Evolutionary conservation across 495 filamentous ascomycete genomes (phyloP), one percentile per base, ranked within the genome.

Genomic region (Tuber melanosporum): DNA sequence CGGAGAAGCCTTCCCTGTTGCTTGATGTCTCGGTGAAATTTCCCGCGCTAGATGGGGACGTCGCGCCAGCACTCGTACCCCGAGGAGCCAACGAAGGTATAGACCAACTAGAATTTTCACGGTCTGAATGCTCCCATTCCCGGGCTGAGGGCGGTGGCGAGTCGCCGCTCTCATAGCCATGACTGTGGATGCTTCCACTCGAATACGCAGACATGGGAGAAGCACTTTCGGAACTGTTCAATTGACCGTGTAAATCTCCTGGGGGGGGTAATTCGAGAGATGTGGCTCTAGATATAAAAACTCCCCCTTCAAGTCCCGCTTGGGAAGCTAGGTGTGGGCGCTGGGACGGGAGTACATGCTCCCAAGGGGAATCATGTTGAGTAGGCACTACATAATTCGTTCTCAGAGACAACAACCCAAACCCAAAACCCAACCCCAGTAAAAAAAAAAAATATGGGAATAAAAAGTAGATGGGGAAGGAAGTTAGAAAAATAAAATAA

Each of bases 1-100:
- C 78, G 22, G 77, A 52, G 62, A 78, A 72, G 62, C 36, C 79
- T 26, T 80, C 78, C 74, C 76, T 70, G 15, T 73, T 70, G 71
- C 78, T 76, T 41, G 77, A 80, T 42, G 78, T 71, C 39, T 72
- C 77, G 43, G 73, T 76, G 76, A 80, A 75, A 19, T 79, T 77
- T 47, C 32, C 78, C 73, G 78, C 71, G 14, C 78, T 80, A 45
- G 77, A 79, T 70, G 78, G 71, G 39, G 78, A 80, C 46, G 57
- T 45, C 49, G 77, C 49, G 49, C 49, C 49, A 26, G 49, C 49
- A 22, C n/a, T 26, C 22, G 22, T 57, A n/a, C 49, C 49, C 49
- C 49, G n/a, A n/a, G n/a, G 49, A 57, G 49, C 49, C 49, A 57
- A 26, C 49, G 49, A 57, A 26, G 49, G 9, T 14, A 26, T 57